Base-by-base conservation (phyloP, 2,329 filamentous ascomycete species). In the Alternaria incomplexa region DNA sequence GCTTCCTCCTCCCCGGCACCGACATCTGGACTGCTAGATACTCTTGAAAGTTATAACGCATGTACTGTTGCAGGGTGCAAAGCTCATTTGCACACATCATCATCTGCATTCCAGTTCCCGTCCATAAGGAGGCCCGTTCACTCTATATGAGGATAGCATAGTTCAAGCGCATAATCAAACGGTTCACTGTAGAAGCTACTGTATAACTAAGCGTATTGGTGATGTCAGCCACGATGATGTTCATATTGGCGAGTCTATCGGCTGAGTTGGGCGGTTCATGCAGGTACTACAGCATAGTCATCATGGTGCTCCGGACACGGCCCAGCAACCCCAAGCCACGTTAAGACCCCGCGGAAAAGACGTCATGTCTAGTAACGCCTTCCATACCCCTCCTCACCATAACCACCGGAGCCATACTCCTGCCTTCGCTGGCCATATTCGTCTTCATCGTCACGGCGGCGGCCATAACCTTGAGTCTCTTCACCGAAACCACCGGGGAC, bases 311-410 rank as follows among this genome's bases (percentile, higher is more conserved):
- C 58, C 32, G 43, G 13, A 45, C 45, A 51, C 30, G 22, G 23
- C 52, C 23, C 25, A 32, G 20, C 15, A 30, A 17, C 8, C 40
- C 55, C 23, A 25, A 32, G 47, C 7, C 52, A 54, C 32, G 15
- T 47, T 47, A 3, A 23, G 22, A 20, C 17, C 23, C 30, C 30
- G 9, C 48, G 20, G 30, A 58, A 9, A 44, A 48, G 25, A 30
- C 48, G 30, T 46, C 30, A 58, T 55, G 9, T 36, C 51, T 58
- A 73, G 51, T 73, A 73, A 47, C 69, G 64, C 43, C 68, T 56
- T 43, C 58, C 66, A 53, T 71, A 73, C 3, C 67, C 64, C 44
- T 73, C 67, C 13, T 72, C 64, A 7, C 67, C 64, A 53, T 62
- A 66, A 15, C 66, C 66, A 15, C 62, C 64, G 25, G 63, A 69